Base-by-base conservation (phyloP, 371 early-diverging fungal species). In the Furculomyces boomerangus region DNA sequence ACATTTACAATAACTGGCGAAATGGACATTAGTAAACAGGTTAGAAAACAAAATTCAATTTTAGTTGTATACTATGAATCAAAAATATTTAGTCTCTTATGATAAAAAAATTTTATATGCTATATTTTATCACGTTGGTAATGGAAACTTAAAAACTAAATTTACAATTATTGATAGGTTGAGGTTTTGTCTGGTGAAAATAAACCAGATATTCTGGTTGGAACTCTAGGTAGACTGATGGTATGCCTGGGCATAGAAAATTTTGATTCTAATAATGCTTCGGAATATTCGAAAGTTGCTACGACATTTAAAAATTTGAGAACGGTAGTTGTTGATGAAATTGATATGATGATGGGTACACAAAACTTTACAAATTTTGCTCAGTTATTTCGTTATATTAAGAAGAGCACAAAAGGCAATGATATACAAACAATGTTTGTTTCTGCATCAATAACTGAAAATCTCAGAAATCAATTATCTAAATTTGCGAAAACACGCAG, bases 121-220 rank as follows among this genome's bases (percentile, higher is more conserved):
- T n/a, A n/a, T n/a, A n/a, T n/a, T n/a, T n/a, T n/a, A n/a, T n/a
- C n/a, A n/a, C n/a, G n/a, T n/a, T n/a, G n/a, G n/a, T n/a, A n/a
- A n/a, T n/a, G n/a, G n/a, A n/a, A n/a, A n/a, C n/a, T n/a, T n/a
- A n/a, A n/a, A n/a, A n/a, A n/a, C n/a, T n/a, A n/a, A n/a, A n/a
- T n/a, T n/a, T n/a, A n/a, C n/a, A n/a, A n/a, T 16, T 43, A 26
- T 51, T 24, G 24, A 43, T 52, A 25, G 45, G 20, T 53, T 8
- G 24, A 1, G 2, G 24, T n/a, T 45, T 22, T 54, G 1, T 41
- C 22, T 30, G 40, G 16, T 13, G 22, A 37, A 51, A 30, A 51
- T 1, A 52, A 43, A 2, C 53, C 53, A 22, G 57, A 57, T 53
- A 52, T 57, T 30, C 24, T 57, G 14, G 50, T 57, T 26, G 50